A percentile compares a stretch with the other conserved stretches of the same genome.
phyloP scores from a whole-genome alignment of 345 rosid species.

The Salix dunnii region DNA sequence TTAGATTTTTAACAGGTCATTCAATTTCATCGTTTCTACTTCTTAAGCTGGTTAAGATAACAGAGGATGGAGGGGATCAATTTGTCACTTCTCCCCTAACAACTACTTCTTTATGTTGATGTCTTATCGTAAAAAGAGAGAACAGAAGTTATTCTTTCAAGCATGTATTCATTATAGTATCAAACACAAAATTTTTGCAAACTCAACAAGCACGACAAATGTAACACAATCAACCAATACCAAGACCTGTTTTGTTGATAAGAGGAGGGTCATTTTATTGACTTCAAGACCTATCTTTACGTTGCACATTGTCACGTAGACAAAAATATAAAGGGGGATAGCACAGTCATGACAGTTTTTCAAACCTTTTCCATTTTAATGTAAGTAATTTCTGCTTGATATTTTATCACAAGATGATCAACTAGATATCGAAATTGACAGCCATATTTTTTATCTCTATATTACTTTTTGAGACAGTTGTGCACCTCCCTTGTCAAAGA shows the following conservation, averaged over 20 bases:
- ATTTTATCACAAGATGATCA: neutral
- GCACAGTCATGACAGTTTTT: neutral
- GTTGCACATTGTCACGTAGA: neutral
- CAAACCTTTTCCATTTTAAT: neutral
- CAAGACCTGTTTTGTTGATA: neutral
- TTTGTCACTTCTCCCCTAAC: neutral
- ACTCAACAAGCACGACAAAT: neutral
- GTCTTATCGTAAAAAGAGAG: neutral
- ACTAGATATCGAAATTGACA: neutral
- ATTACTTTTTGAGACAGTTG: neutral
- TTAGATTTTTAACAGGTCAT: neutral
- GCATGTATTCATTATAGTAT: neutral
- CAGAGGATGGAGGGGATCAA: neutral
- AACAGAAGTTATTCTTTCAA: slow-evolving; percentile 2
- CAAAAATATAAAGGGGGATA: neutral
- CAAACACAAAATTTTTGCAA: neutral
- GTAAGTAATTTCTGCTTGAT: neutral
- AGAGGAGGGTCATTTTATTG: neutral
- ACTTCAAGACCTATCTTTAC: neutral
- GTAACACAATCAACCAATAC: neutral
- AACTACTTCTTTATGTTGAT: neutral
- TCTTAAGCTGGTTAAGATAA: neutral
- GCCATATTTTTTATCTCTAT: neutral
- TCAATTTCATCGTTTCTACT: neutral
- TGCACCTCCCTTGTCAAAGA: neutral